A percentile compares a stretch with the other conserved stretches of the same genome.
phyloP scores from a whole-genome alignment of 345 rosid species.

The Capsella bursapastoris region DNA sequence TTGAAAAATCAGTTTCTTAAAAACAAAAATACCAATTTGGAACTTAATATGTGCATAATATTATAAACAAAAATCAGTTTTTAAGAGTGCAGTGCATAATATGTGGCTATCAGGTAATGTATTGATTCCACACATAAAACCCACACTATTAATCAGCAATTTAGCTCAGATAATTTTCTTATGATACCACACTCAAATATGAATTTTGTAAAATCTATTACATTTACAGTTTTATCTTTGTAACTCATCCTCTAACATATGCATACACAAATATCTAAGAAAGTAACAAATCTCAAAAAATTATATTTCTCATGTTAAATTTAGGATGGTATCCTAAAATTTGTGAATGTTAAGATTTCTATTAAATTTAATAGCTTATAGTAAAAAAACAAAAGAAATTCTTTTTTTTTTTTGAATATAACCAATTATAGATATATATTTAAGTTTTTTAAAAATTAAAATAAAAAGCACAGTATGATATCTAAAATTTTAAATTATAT shows the following conservation, averaged over 20 bases:
- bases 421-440: too few species aligned
- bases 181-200: neutral
- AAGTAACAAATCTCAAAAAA: neutral
- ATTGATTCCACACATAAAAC: neutral
- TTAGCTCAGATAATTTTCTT: neutral
- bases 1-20: neutral
- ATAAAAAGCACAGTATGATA: conserved; percentile 7
- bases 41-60: neutral
- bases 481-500: neutral
- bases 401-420: too few species aligned
- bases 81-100: neutral
- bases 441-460: too few species aligned
- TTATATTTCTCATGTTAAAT: neutral
- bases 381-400: too few species aligned
- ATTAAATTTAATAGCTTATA: neutral
- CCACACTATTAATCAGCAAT: neutral
- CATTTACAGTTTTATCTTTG: neutral
- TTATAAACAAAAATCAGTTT: too few species aligned
- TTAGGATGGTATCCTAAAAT: neutral
- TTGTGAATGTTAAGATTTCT: neutral
- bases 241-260: neutral
- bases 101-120: too few species aligned
- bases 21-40: neutral
- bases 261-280: neutral
- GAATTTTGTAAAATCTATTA: neutral